phyloP scores from a whole-genome alignment of 768 basidiomycete genomes.

The Termitomyces sp. region DNA sequence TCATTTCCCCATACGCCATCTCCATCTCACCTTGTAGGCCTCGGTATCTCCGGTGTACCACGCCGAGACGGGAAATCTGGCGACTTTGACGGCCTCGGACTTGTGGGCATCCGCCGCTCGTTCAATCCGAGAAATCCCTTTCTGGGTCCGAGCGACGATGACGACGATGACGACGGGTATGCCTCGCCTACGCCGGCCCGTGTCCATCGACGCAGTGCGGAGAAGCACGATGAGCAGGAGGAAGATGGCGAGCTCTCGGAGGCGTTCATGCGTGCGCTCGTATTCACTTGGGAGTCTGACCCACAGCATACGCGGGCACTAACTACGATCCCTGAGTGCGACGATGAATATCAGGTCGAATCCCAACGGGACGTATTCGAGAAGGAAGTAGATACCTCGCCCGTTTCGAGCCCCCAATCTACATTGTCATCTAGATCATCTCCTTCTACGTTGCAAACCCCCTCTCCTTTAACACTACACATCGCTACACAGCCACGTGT shows the following conservation, averaged over 20 bases:
- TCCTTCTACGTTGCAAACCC: background rate
- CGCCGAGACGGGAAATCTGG: conserved; percentile 13
- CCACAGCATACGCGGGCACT: conserved; percentile 8
- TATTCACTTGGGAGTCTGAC: conserved; percentile 14
- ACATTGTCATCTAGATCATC: background rate
- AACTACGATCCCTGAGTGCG: conserved; percentile 12
- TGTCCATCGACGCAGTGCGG: background rate
- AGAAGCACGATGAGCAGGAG: background rate
- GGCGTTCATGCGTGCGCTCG: conserved; percentile 13
- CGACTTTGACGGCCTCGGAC: conserved; percentile 13
- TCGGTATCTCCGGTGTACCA: conserved; percentile 16
- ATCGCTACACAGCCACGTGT: background rate
- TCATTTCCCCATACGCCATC: background rate
- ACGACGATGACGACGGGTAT: conserved; percentile 11
- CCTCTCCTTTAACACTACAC: background rate
- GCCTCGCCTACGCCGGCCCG: conserved; percentile 10
- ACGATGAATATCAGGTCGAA: conserved; percentile 11
- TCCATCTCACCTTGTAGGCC: conserved; percentile 7
- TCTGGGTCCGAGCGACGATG: background rate
- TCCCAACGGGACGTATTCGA: background rate
- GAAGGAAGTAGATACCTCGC: background rate
- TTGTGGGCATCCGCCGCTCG: conserved; percentile 14
- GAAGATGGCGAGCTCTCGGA: conserved; percentile 2
- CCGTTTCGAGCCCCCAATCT: background rate
- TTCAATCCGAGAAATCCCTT: background rate